Evolutionary conservation across 768 basidiomycete genomes (phyloP).

Genomic region (Psilocybe sp.): DNA sequence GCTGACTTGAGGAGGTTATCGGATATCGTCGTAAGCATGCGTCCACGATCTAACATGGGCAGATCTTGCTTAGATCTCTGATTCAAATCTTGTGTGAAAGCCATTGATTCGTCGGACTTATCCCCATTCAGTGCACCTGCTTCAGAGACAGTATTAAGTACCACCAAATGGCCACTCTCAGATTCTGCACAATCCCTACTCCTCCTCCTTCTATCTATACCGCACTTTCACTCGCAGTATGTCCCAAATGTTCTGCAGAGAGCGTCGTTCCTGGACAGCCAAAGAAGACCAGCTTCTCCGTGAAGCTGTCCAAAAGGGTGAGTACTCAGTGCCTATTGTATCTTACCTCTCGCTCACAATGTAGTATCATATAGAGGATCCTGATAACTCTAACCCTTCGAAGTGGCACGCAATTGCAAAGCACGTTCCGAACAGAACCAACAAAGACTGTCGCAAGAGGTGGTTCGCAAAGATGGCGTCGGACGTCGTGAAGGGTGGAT

Average conservation of each 20-base stretch:
- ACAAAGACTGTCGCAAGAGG: constrained; percentile 63
- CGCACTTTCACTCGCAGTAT: constrained; percentile 9
- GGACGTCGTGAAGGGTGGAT: constrained; percentile 59
- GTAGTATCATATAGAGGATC: constrained; percentile 42
- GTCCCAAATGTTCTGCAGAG: constrained; percentile 38
- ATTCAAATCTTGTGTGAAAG: constrained; percentile 34
- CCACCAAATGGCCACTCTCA: constrained; percentile 23
- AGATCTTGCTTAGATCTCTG: constrained; percentile 13
- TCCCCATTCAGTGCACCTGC: constrained; percentile 23
- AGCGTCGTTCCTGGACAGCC: constrained; percentile 50
- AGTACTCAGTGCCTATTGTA: constrained; percentile 2
- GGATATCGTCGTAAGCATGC: constrained; percentile 30
- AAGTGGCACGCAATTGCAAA: constrained; percentile 66
- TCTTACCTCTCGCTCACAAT: constrained; percentile 10
- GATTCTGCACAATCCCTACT: constrained; percentile 19
- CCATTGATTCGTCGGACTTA: constrained; percentile 20
- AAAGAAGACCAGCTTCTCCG: constrained; percentile 53
- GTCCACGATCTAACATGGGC: constrained; percentile 22
- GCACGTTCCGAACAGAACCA: constrained; percentile 58
- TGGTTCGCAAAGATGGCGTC: constrained; percentile 67
- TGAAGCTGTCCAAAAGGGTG: constrained; percentile 48
- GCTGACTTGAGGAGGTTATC: constrained; percentile 19
- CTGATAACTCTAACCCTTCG: constrained; percentile 52
- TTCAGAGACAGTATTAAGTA: constrained; percentile 24
- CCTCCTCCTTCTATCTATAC: constrained; percentile 17